phyloP scores from a whole-genome alignment of 148 eudicot species.

The Vaccinium myrtillus region DNA sequence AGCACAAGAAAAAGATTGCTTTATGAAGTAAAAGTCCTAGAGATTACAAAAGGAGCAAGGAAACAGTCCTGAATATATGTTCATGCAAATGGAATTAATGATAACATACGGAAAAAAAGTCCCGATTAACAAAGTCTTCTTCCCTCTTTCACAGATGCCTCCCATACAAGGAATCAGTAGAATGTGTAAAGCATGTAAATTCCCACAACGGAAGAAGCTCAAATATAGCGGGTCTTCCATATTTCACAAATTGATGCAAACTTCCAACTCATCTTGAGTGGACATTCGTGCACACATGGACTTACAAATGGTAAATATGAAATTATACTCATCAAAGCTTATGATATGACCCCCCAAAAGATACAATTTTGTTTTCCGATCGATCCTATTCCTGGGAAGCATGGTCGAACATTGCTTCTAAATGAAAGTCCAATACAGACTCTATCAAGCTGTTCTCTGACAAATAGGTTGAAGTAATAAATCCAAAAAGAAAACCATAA shows the following conservation, averaged over 20 bases:
- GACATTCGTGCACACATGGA: background rate
- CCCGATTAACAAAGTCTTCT: background rate
- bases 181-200: background rate
- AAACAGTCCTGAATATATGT: background rate
- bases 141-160: background rate
- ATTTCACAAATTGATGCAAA: background rate
- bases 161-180: background rate
- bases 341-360: constrained; percentile 1
- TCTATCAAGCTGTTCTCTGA: background rate
- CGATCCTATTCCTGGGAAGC: background rate
- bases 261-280: background rate
- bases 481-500: background rate
- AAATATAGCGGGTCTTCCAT: background rate
- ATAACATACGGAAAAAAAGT: too few relatives aligned
- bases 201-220: background rate
- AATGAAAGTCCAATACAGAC: background rate
- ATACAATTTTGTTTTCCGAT: background rate
- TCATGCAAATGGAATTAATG: too few relatives aligned
- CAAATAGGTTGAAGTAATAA: background rate
- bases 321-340: background rate
- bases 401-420: background rate
- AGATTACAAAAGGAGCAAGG: background rate
- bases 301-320: background rate
- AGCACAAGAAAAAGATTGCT: background rate
- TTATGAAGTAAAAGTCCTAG: background rate